Conservation (phyloP, 1,139 yeast species). For the Kluyveromyces marxianus region DNA sequence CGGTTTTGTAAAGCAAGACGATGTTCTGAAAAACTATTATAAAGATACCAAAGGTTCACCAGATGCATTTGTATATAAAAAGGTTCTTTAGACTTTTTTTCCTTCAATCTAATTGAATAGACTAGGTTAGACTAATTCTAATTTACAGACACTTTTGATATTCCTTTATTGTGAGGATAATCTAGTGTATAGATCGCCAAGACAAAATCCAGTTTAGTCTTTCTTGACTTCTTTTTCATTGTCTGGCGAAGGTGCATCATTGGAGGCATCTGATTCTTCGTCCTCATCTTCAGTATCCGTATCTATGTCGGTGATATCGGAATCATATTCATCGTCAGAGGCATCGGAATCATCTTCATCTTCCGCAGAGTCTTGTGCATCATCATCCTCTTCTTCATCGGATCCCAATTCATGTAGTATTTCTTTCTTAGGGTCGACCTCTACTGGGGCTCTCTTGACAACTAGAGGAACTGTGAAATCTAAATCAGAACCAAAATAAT, state of each 20-base stretch:
- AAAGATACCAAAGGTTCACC: conserved; percentile 40
- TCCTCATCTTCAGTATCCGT: conserved; percentile 38
- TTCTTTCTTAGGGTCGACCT: conserved; percentile 13
- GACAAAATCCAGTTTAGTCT: neutral
- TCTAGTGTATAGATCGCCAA: neutral
- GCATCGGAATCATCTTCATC: conserved; percentile 47
- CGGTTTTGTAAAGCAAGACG: conserved; percentile 43
- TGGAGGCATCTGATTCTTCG: conserved; percentile 13
- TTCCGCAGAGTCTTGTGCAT: conserved; percentile 29
- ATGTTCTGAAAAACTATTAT: conserved; percentile 45
- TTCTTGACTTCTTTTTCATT: neutral
- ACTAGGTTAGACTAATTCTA: too few species aligned
- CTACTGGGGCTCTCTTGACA: conserved; percentile 45
- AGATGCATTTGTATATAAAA: conserved; percentile 37
- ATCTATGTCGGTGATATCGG: conserved; percentile 37
- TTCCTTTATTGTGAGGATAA: neutral
- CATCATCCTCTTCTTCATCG: conserved; percentile 29
- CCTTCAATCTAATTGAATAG: too few species aligned
- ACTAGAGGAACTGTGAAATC: conserved; percentile 60
- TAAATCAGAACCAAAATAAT: conserved; percentile 64
- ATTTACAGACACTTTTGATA: too few species aligned
- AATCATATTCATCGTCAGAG: conserved; percentile 37
- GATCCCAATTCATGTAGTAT: conserved; percentile 16
- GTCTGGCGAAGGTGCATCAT: neutral
- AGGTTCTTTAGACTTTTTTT: conserved; percentile 7